phyloP scores from a whole-genome alignment of 495 filamentous ascomycete genomes.

The Talaromyces trachyspermus region DNA sequence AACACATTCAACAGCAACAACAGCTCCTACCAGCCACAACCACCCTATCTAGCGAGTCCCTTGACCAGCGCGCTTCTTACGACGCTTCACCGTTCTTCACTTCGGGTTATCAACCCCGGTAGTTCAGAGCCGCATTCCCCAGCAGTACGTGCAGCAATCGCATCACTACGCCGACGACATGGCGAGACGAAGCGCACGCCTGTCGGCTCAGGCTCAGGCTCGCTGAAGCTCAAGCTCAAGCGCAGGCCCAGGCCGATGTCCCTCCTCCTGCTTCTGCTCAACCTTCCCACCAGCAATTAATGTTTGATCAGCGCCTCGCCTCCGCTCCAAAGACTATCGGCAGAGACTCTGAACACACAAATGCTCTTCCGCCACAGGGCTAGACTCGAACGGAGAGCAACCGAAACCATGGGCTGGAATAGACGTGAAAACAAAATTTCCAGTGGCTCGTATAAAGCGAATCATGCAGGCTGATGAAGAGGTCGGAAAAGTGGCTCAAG shows the following conservation, averaged over 20 bases:
- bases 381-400: conserved; percentile 15
- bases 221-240: conserved; percentile 7
- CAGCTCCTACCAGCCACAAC: conserved; percentile 30
- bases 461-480: conserved; percentile 99
- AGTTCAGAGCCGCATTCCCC: conserved; percentile 13
- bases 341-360: no score
- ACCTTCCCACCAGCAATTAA: no score
- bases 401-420: conserved; percentile 37
- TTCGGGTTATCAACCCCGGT: conserved; percentile 26
- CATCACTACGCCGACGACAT: conserved; percentile 29
- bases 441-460: conserved; percentile 94
- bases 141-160: conserved; percentile 29
- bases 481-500: conserved; percentile 96
- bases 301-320: no score
- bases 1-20: conserved; percentile 15
- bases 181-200: conserved; percentile 39
- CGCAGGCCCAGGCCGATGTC: not conserved
- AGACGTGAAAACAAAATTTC: conserved; percentile 90
- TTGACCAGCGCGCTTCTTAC: conserved; percentile 37
- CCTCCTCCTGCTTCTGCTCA: no score
- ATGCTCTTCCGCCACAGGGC: conserved; percentile 7
- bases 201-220: conserved; percentile 15
- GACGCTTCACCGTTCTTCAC: conserved; percentile 34
- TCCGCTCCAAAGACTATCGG: not conserved
- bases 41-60: conserved; percentile 24